Base-by-base conservation (phyloP, 2,329 filamentous ascomycete genomes). In the Diaporthe sp. region DNA sequence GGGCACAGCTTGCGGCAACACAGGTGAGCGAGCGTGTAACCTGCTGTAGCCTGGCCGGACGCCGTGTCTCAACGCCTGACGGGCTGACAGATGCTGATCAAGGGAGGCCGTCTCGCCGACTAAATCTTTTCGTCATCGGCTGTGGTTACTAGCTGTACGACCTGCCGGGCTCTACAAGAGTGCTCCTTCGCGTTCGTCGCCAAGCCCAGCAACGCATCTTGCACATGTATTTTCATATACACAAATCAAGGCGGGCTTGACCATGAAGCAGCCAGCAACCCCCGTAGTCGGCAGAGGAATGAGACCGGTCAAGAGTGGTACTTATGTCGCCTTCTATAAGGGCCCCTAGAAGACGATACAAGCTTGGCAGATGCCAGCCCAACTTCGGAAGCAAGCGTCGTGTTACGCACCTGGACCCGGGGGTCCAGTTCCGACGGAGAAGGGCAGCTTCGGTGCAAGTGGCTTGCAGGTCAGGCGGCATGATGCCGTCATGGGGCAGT, bases 401-500 rank as follows among this genome's bases (percentile, higher is more conserved):
- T 73, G 74, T 74, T 46, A 76, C 75, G 59, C 67, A 74, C 19
- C 58, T 34, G 25, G 39, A 25, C 55, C 53, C 62, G 62, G 55
- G 70, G 62, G 25, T 34, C 74, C 19, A 19, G 13, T 25, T 37
- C 74, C 70, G 72, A 69, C 62, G 53, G 72, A 53, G 72, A 74
- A 37, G 51, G 15, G 25, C 73, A 74, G 58, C 58, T 34, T 68
- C 61, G n/a, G 53, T 72, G 72, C 74, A 76, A 61, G 39, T 67
- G 72, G 75, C 75, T 72, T 72, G 72, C 70, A 74, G 51, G 51
- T 67, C 22, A 62, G 67, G 65, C 51, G 67, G 68, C 51, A 62
- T 49, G 28, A 72, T 62, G 31, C 55, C 46, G 59, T 51, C 44
- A 51, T 25, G 44, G 44, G 44, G 12, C 31, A 19, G 51, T 22